Base-by-base conservation (phyloP, 2,329 filamentous ascomycete species). In the Colletotrichum abscissum region DNA sequence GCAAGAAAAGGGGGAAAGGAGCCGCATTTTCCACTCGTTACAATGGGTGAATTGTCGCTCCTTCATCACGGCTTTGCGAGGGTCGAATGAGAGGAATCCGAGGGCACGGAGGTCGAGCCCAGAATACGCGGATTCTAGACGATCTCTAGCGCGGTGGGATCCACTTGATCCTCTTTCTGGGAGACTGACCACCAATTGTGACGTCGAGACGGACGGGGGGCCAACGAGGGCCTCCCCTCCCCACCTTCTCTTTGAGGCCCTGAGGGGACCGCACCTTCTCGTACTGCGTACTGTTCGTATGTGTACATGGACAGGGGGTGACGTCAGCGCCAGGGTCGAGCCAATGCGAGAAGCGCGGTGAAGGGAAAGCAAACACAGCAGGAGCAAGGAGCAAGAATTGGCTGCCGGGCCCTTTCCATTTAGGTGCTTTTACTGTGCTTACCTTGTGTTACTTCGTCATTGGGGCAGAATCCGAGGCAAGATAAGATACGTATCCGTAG, bases 91-190 rank as follows among this genome's bases (percentile, higher is more conserved):
- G 55, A 64, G 49, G 55, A 59, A 24, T 26, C 55, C 55, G 60
- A 57, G 54, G 5, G 42, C 52, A 46, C 60, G 70, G 70, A 59
- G 30, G 49, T 64, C 62, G 54, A 55, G 62, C 62, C 62, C 35
- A 59, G 54, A 70, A 70, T 52, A 73, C 59, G 66, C 60, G 70
- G 54, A 69, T 73, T 69, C 54, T 33, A 70, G 66, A 60, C 67
- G 67, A 73, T 73, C 70, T 57, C 16, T 60, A 69, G 60, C 70
- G 67, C 66, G 33, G 49, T 52, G 54, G 42, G 62, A 22, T 30
- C 70, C 70, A 69, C n/a, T 49, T 59, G 42, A 63, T 24, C 19
- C 28, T n/a, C 28, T 22, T n/a, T 56, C 22, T 22, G 28, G 6
- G 58, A 28, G 60, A 16, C 54, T 28, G 46, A 26, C 58, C 57